phyloP scores from a whole-genome alignment of 768 basidiomycete species.

The Hirschioporus abietinus region DNA sequence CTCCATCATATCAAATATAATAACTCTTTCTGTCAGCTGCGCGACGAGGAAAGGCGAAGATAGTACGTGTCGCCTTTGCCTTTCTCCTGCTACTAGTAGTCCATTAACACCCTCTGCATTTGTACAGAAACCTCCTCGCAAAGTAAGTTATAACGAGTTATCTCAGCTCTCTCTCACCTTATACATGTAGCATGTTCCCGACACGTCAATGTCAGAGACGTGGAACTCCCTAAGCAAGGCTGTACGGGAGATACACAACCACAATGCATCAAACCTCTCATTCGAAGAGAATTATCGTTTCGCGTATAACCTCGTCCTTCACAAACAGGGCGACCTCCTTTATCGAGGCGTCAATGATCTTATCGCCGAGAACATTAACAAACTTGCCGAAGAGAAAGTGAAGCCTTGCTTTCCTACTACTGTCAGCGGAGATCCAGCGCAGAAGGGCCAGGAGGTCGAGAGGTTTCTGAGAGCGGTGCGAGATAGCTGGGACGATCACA shows the following conservation, averaged over 20 bases:
- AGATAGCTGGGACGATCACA: conserved; percentile 93
- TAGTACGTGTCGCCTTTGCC: conserved; percentile 30
- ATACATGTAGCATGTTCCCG: conserved; percentile 56
- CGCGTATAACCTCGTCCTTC: conserved; percentile 90
- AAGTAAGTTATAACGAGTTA: conserved; percentile 27
- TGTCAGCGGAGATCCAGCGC: conserved; percentile 59
- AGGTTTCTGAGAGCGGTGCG: conserved; percentile 75
- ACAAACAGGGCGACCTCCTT: conserved; percentile 76
- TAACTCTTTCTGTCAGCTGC: conserved; percentile 12
- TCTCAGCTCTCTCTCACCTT: conserved; percentile 8
- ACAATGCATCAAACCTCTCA: conserved; percentile 83
- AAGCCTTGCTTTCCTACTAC: conserved; percentile 78
- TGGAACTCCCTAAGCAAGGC: conserved; percentile 80
- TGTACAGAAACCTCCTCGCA: conserved; percentile 40
- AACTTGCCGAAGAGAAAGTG: conserved; percentile 69
- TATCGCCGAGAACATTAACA: conserved; percentile 76
- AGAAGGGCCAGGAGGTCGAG: conserved; percentile 81
- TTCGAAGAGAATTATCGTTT: conserved; percentile 94
- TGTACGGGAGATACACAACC: conserved; percentile 91
- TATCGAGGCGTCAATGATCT: conserved; percentile 82
- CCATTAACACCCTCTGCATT: conserved; percentile 13
- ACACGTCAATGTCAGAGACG: conserved; percentile 75
- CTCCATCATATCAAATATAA: conserved; percentile 6
- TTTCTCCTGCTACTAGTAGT: conserved; percentile 20
- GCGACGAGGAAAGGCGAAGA: conserved; percentile 32